Conservation (phyloP, 768 basidiomycete species). For the Lentinula edodes region DNA sequence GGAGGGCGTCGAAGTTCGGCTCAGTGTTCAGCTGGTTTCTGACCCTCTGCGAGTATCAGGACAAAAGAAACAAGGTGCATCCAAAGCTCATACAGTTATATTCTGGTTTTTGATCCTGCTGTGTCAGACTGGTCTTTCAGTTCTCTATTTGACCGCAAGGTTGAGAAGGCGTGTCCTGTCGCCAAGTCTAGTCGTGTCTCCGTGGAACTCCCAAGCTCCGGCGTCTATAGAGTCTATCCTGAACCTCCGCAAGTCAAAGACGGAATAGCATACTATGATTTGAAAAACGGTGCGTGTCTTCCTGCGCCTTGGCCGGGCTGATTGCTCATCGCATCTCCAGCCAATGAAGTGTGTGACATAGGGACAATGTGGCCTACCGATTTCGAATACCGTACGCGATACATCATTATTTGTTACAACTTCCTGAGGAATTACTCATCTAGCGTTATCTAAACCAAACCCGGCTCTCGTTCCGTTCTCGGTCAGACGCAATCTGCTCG, state of each 20-base stretch:
- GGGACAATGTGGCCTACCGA: constrained; percentile 50
- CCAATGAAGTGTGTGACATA: constrained; percentile 46
- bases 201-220: constrained; percentile 40
- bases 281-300: constrained; percentile 35
- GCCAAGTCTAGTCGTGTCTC: constrained; percentile 53
- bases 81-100: background rate
- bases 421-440: background rate
- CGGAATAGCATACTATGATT: constrained; percentile 41
- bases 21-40: constrained; percentile 72
- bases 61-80: constrained; percentile 51
- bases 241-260: constrained; percentile 35
- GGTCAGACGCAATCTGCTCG: constrained; percentile 65
- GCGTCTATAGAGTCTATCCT: constrained; percentile 44
- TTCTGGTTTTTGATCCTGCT: background rate
- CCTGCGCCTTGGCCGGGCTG: constrained; percentile 1
- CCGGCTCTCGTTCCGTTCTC: constrained; percentile 47
- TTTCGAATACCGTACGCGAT: constrained; percentile 57
- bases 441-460: constrained; percentile 31
- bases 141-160: constrained; percentile 59
- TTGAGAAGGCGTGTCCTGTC: constrained; percentile 65
- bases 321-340: constrained; percentile 22
- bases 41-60: constrained; percentile 62
- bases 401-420: background rate
- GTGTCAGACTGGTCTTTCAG: constrained; percentile 69
- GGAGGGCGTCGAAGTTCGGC: constrained; percentile 56